Evolutionary conservation across 495 filamentous ascomycete genomes (phyloP), one percentile per base, ranked within the genome.

Genomic region (Bathelium albidoporum): DNA sequence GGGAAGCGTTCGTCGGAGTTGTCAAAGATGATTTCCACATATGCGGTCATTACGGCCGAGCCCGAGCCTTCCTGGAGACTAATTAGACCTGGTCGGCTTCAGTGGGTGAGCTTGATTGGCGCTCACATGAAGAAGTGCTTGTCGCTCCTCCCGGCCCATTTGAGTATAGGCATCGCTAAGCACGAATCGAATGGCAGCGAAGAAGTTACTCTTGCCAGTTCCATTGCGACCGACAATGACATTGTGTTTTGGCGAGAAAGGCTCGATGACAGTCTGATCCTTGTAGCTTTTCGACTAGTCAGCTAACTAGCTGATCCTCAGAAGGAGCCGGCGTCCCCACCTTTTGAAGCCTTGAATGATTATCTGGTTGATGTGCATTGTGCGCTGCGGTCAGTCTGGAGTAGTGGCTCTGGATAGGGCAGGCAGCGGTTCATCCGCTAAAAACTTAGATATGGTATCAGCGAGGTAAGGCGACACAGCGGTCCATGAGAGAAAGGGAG

Each of bases 301-400:
- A 16, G 9, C 9, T 11, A 7, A 53, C 34, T 24, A 66, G 61
- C 20, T 16, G 43, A 34, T 63, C 28, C 32, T 58, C 4, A 36
- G 24, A 18, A 24, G 18, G 26, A 39, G 22, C 39, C 45, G 58
- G 62, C 45, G 63, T 61, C 61, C 78, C 62, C 75, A 96, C 93
- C 93, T 96, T 79, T 97, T 97, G 79, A 99, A 99, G 82, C 94
- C 94, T 72, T 99, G 94, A 71, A 99, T 97, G 76, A 97, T 99
- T 72, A 99, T 96, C 80, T 99, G 94, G 76, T 97, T 97, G 83
- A 99, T 97, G 78, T 95, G 91, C 91, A 97, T 96, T 36, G 24
- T 24, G 49, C 3, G 7, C 5, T n/a, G 4, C 3, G 20, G 43
- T 18, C 20, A 10, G 11, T 49, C 20, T 3, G 18, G 20, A 49